phyloP scores from a whole-genome alignment of 257 asterid species.

The Solanum dulcamara region DNA sequence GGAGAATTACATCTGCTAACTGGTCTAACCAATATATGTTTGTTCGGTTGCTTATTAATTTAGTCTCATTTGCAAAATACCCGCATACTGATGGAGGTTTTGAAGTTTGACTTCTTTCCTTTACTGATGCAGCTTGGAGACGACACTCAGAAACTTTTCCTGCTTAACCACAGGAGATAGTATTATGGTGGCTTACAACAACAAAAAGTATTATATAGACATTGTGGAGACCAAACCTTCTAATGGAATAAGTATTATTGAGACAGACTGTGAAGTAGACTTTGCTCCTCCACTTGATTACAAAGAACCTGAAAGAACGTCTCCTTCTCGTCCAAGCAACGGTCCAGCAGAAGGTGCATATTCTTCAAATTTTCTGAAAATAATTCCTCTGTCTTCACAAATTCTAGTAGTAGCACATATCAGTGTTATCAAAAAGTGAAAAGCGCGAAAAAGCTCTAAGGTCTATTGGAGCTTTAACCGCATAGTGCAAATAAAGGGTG shows the following conservation, averaged over 20 bases:
- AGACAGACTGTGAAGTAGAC: conserved; percentile 99
- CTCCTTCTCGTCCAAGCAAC: conserved; percentile 36
- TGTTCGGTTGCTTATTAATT: not conserved
- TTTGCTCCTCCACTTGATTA: conserved; percentile 99
- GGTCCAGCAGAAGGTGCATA: conserved; percentile 51
- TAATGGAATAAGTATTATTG: conserved; percentile 79
- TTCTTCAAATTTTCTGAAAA: not conserved
- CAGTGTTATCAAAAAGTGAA: not conserved
- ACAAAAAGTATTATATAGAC: conserved; percentile 85
- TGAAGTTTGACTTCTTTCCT: not conserved
- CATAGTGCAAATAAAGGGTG: too few species aligned
- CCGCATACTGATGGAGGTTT: not conserved
- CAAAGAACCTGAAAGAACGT: conserved; percentile 83
- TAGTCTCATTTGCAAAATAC: not conserved
- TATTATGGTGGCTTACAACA: conserved; percentile 98
- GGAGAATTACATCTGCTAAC: not conserved
- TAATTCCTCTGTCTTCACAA: not conserved
- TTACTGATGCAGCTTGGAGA: conserved; percentile 71
- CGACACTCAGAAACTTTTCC: conserved; percentile 89
- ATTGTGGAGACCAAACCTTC: conserved; percentile 96
- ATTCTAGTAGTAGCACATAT: not conserved
- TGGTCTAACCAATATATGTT: not conserved
- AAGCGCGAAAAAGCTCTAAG: too few species aligned
- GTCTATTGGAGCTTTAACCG: too few species aligned
- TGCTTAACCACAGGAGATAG: conserved; percentile 96